Percentiles rank a stretch among this genome's conserved stretches.
Conservation (phyloP, 2,329 filamentous ascomycete species). For the Beauveria sp. region DNA sequence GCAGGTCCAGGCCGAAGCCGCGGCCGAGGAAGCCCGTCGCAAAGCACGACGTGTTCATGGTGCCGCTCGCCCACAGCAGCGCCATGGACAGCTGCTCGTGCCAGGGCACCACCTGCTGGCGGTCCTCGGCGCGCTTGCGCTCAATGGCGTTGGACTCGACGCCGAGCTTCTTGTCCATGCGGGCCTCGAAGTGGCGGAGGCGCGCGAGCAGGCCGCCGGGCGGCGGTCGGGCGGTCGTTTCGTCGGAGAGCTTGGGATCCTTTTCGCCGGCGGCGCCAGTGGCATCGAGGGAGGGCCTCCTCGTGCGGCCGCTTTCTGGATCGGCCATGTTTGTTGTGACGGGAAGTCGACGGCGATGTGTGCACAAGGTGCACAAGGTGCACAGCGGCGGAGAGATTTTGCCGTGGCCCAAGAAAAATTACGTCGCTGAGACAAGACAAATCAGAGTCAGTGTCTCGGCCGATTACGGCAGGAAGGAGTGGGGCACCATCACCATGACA, state of each 20-base stretch:
- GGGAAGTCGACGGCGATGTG: background rate
- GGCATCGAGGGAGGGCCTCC: background rate
- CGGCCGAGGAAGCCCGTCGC: conserved; percentile 43
- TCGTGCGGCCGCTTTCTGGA: background rate
- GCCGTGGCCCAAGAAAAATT: background rate
- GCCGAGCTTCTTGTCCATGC: conserved; percentile 38
- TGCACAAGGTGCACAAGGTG: background rate
- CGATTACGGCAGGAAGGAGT: background rate
- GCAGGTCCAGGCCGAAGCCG: conserved; percentile 38
- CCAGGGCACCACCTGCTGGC: conserved; percentile 21
- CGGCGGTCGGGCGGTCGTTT: background rate
- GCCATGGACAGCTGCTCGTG: conserved; percentile 40
- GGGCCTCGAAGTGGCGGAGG: conserved; percentile 33
- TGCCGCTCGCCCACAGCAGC: conserved; percentile 43
- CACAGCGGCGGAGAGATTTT: background rate
- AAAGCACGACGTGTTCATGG: conserved; percentile 44
- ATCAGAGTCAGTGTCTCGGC: background rate
- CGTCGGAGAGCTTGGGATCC: background rate
- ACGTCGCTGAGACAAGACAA: background rate
- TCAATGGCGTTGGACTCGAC: conserved; percentile 40
- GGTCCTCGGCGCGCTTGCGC: conserved; percentile 37
- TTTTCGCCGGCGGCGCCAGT: background rate
- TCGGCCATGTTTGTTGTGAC: background rate
- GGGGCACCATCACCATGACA: background rate
- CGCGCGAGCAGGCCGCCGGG: conserved; percentile 24